Base-by-base conservation (phyloP, 2,329 filamentous ascomycete genomes). In the Trichoderma sp. region DNA sequence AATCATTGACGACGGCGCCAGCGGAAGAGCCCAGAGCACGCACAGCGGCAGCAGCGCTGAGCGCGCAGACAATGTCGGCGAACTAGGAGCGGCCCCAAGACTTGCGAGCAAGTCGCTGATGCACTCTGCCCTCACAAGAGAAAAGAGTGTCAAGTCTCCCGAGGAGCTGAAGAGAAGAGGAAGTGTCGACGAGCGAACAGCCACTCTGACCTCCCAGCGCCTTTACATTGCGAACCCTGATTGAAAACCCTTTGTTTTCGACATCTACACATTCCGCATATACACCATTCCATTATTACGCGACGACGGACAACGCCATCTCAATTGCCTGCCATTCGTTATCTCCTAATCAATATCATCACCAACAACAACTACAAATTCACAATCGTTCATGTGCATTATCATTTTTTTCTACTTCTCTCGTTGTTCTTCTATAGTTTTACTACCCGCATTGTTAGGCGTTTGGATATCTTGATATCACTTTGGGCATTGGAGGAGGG, bases 141-240 rank as follows among this genome's bases (percentile, higher is more conserved):
- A 91, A 78, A 91, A 91, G 84, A 90, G 88, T 77, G 84, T 88
- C 69, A 91, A 89, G 82, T 90, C 86, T 68, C 86, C 88, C 4
- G 92, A 94, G 28, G 93, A 95, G 74, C 84, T 97, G 70, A 88
- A 87, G 76, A 86, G 93, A 76, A 87, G 92, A 77, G 93, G 93
- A 71, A 96, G 93, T 78, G 93, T 97, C 63, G 93, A 96, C 79
- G 93, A 96, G 81, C 86, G 92, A 77, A 92, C 92, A 6, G 91
- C 90, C 81, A 95, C 92, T 1, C 91, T 96, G 79, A 90, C 88
- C 23, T 87, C 88, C 32, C 90, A 90, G 63, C 88, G 93, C 73
- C 86, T 97, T 72, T 96, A 93, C 81, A 94, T 97, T 78, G 93
- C 93, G 76, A 97, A 97, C 81, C 93, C 93, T 20, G 93, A 96